Evolutionary conservation across 495 filamentous ascomycete genomes (phyloP), one percentile per base, ranked within the genome.

Genomic region (Daldinia grandis): DNA sequence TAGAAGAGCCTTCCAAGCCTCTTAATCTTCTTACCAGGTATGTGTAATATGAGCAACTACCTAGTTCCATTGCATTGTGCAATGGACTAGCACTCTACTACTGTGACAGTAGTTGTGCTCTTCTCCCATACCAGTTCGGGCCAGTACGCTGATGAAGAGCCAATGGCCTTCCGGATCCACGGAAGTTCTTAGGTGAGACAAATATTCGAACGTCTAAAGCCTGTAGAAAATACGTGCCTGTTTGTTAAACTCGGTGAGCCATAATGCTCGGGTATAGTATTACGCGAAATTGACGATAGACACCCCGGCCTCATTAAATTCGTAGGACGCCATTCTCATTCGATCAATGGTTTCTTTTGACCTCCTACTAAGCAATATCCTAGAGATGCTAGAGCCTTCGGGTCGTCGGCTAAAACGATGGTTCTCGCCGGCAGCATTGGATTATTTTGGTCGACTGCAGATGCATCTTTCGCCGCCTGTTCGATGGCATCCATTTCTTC

Each of bases 401-500:
- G 87, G 73, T 98, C 94, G 64, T 84, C 85, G 3, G 93, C 88
- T 33, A 90, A 85, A 49, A 98, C 87, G 65, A 99, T 97, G 17
- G 87, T 88, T 56, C 89, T 88, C 5, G 94, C 87, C 2, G 95
- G 94, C 10, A 98, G 79, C 87, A 93, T 91, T 0, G 94, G 95
- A 65, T 97, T 97, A 54, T 94, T 92, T 0, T 90, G 89, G 71
- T 92, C 92, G 50, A 99, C 88, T 64, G 91, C 88, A 24, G 91
- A 89, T 5, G 95, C 95, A 64, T 98, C 94, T 77, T 93, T 93
- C 2, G 95, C 95, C 0, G 96, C 92, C 78, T 95, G 91, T 74
- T 97, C 93, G 67, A 98, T 98, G 7, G 93, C 93, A 74, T 97
- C 93, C 92, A 99, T 97, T 81, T 99, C 96, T 72, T 97, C 94